A percentile compares a stretch with the other conserved stretches of the same genome.
Evolutionary conservation across 2,329 filamentous ascomycete species (phyloP).

Genomic region (Sporothrix luriei): DNA sequence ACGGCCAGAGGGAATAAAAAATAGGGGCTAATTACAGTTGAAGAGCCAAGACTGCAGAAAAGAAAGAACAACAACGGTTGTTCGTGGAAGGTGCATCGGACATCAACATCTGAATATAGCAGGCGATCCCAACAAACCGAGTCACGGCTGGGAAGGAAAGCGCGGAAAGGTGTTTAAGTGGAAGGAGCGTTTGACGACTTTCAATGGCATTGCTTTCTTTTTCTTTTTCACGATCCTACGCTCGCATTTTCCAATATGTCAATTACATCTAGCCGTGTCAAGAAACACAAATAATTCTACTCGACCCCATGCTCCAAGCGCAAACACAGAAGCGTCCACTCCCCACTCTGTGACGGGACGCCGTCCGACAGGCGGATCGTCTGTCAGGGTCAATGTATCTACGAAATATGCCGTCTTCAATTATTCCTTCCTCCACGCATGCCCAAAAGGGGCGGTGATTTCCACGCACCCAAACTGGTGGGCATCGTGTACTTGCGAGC

Average conservation of each 20-base stretch:
- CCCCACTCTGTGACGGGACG: background rate
- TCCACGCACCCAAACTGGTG: background rate
- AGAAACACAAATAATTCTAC: background rate
- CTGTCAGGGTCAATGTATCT: background rate
- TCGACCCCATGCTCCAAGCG: background rate
- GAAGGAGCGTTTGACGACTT: background rate
- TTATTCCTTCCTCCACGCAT: background rate
- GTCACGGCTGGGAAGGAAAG: background rate
- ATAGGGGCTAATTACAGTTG: too few relatives aligned
- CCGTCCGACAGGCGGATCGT: background rate
- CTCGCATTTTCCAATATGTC: background rate
- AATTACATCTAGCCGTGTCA: conserved; percentile 8
- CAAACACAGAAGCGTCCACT: background rate
- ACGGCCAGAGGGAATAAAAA: background rate
- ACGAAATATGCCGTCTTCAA: too few relatives aligned
- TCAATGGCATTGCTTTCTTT: background rate
- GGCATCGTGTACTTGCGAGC: background rate
- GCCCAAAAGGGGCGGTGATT: conserved; percentile 17
- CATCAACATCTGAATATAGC: background rate
- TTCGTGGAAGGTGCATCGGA: background rate
- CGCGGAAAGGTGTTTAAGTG: background rate
- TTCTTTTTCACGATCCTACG: background rate
- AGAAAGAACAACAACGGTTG: background rate
- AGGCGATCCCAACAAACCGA: background rate
- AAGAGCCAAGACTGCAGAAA: background rate